Conservation (phyloP, 1,139 yeast species). For the Yamadazyma taylorii region DNA sequence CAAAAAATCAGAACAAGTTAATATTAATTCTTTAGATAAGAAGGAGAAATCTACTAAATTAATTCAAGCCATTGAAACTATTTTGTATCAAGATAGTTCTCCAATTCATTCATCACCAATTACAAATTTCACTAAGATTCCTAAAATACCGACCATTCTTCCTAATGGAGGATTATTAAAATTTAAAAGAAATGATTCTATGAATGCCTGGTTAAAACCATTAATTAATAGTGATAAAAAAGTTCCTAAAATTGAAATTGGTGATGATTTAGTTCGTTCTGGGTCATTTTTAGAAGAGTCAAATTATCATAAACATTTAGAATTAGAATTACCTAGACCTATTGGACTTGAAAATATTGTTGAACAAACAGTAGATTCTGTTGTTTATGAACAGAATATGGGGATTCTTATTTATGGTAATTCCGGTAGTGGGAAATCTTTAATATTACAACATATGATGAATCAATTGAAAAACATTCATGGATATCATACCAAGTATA, state of each 20-base stretch:
- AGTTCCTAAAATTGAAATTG: slow-evolving; percentile 45
- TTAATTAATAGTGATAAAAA: slow-evolving; percentile 24
- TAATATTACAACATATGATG: slow-evolving; percentile 47
- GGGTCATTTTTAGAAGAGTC: slow-evolving; percentile 44
- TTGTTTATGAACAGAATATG: slow-evolving; percentile 46
- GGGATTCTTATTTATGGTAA: slow-evolving; percentile 69
- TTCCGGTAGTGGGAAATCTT: slow-evolving; percentile 80
- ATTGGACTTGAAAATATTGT: slow-evolving; percentile 60
- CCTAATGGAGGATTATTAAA: slow-evolving; percentile 66
- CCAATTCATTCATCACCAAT: slow-evolving; percentile 30
- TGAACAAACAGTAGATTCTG: slow-evolving; percentile 39
- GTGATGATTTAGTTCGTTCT: slow-evolving; percentile 53
- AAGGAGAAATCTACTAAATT: slow-evolving; percentile 27
- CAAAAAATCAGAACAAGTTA: slow-evolving; percentile 29
- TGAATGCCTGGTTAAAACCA: slow-evolving; percentile 47
- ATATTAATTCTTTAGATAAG: slow-evolving; percentile 27
- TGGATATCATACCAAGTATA: slow-evolving; percentile 44
- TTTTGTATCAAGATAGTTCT: slow-evolving; percentile 16
- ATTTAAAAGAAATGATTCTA: slow-evolving; percentile 47
- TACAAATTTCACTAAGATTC: slow-evolving; percentile 51
- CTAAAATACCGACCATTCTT: slow-evolving; percentile 46
- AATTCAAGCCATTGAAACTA: slow-evolving; percentile 11
- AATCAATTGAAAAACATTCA: slow-evolving; percentile 30
- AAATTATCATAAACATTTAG: slow-evolving; percentile 8
- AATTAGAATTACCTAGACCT: slow-evolving; percentile 29